A percentile compares a stretch with the other conserved stretches of the same genome.
Conservation (phyloP, 1,284 basidiomycete genomes). For the Cryptococcus sp. region DNA sequence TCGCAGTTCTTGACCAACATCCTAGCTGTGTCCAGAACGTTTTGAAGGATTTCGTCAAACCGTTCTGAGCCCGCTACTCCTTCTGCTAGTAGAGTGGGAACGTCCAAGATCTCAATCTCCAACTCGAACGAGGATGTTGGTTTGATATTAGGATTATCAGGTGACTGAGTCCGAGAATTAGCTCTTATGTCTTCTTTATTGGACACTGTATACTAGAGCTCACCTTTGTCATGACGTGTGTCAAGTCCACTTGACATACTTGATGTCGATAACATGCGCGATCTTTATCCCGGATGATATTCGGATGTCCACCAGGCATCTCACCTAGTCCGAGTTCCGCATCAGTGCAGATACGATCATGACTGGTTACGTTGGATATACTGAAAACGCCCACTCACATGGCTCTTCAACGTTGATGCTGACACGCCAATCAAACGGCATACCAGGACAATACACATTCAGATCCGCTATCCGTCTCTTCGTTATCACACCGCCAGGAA, state of each 20-base stretch:
- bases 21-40: slow-evolving; percentile 57
- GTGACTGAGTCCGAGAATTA: slow-evolving; percentile 1
- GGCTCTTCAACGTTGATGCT: slow-evolving; percentile 80
- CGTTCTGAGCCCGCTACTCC: slow-evolving; percentile 52
- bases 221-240: slow-evolving; percentile 69
- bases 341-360: neutral
- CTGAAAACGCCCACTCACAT: slow-evolving; percentile 41
- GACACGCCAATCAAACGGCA: slow-evolving; percentile 84
- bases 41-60: slow-evolving; percentile 56
- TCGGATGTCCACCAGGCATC: slow-evolving; percentile 52
- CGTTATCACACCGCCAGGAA: slow-evolving; percentile 62
- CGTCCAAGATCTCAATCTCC: slow-evolving; percentile 60
- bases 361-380: neutral
- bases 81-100: slow-evolving; percentile 55
- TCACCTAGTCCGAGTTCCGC: slow-evolving; percentile 19
- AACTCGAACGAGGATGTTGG: slow-evolving; percentile 56
- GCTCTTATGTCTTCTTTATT: neutral
- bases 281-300: slow-evolving; percentile 75
- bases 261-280: slow-evolving; percentile 90
- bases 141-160: slow-evolving; percentile 10
- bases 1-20: slow-evolving; percentile 54
- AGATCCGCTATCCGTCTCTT: slow-evolving; percentile 85
- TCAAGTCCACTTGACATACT: slow-evolving; percentile 88
- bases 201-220: slow-evolving; percentile 13
- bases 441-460: slow-evolving; percentile 81